These are phyloP conservation scores for Dicorynia guianensis DNA, from an alignment of 306 rosid species.

Conservation along the genomic window DNA sequence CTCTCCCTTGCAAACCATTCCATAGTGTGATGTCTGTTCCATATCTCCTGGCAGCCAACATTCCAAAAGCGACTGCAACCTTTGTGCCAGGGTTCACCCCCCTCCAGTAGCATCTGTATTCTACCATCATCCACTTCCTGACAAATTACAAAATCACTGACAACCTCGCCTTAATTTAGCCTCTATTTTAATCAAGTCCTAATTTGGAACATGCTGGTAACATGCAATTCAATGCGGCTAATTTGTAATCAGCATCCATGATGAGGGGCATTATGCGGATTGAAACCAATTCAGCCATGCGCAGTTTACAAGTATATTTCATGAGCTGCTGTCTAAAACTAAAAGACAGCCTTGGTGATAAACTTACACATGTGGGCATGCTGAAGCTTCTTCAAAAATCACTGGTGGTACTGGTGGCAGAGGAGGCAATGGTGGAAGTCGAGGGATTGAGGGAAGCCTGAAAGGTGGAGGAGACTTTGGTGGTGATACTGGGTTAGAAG, in stretches of 20 bases:
- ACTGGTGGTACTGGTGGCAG: slow-evolving; percentile 63
- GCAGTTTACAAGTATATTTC: too few relatives aligned
- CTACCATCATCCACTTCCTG: slow-evolving; percentile 75
- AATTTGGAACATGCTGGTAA: neutral
- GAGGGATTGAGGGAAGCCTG: slow-evolving; percentile 53
- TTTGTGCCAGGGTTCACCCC: slow-evolving; percentile 73
- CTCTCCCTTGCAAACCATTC: slow-evolving; percentile 81
- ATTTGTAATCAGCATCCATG: too few relatives aligned
- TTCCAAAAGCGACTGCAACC: slow-evolving; percentile 73
- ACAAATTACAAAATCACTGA: neutral
- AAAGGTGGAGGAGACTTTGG: slow-evolving; percentile 49
- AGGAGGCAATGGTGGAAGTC: slow-evolving; percentile 47
- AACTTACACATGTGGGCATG: slow-evolving; percentile 79
- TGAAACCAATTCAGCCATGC: too few relatives aligned
- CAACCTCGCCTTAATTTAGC: neutral
- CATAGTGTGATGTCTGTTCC: slow-evolving; percentile 79
- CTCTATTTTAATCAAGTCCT: too few relatives aligned
- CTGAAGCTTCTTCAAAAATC: slow-evolving; percentile 70
- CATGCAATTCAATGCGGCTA: slow-evolving; percentile 7
- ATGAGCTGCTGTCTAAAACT: neutral
- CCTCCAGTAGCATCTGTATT: slow-evolving; percentile 86
- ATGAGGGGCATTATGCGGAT: too few relatives aligned
- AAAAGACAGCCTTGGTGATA: neutral
- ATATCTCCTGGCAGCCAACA: slow-evolving; percentile 63
- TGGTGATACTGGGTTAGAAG: slow-evolving; percentile 54